Conservation (phyloP, 805 yeast species). For the Cyberlindnera euphorbiae region DNA sequence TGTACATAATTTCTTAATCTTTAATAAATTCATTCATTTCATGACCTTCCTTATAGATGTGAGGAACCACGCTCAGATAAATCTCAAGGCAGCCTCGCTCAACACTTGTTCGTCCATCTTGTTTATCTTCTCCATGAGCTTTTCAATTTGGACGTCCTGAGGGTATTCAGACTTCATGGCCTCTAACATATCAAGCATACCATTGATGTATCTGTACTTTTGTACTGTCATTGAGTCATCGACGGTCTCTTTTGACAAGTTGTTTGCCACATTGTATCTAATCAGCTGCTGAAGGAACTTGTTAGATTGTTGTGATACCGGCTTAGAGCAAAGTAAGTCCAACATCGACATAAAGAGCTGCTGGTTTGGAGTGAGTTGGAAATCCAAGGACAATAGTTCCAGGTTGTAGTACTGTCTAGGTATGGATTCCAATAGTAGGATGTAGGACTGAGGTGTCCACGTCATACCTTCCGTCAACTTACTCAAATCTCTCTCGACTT, state of each 20-base stretch:
- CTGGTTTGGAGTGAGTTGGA: conserved; percentile 10
- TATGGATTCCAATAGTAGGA: conserved; percentile 12
- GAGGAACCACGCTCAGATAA: conserved; percentile 4
- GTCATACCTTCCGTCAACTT: conserved; percentile 4
- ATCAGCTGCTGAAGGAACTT: conserved; percentile 8
- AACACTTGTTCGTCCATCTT: conserved; percentile 32
- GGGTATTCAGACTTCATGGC: conserved; percentile 5
- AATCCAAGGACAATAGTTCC: not conserved
- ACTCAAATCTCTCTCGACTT: not conserved
- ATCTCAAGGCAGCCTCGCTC: conserved; percentile 13
- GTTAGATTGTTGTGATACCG: conserved; percentile 6
- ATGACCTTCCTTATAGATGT: not conserved
- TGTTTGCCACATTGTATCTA: conserved; percentile 7
- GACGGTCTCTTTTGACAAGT: conserved; percentile 3
- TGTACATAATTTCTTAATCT: no score
- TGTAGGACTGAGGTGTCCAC: conserved; percentile 2
- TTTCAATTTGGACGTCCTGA: conserved; percentile 1
- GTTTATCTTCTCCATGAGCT: conserved; percentile 6
- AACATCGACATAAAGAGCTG: conserved; percentile 8
- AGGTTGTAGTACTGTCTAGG: conserved; percentile 15
- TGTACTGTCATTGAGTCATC: conserved; percentile 14
- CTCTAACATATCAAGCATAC: conserved; percentile 7
- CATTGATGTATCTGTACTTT: conserved; percentile 15
- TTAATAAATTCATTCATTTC: no score
- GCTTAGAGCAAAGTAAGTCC: conserved; percentile 5